Evolutionary conservation across 768 basidiomycete species (phyloP).

Genomic region (Tylopilus vinaceipallidus): DNA sequence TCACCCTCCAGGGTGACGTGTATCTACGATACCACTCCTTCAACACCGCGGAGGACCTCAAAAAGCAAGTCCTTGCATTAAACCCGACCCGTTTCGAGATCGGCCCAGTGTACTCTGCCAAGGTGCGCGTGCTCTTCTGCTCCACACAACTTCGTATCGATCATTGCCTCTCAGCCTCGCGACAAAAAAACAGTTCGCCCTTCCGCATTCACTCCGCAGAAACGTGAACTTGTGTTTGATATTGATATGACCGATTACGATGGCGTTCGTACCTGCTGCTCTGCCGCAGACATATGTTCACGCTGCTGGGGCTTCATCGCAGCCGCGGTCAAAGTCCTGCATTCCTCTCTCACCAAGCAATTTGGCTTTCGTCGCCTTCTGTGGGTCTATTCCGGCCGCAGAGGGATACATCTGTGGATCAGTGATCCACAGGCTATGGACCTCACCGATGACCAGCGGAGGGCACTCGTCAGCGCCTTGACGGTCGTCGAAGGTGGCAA

Average conservation of each 20-base stretch:
- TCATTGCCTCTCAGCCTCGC: conserved; percentile 55
- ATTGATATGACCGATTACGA: conserved; percentile 99
- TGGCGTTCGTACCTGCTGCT: conserved; percentile 91
- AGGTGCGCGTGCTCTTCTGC: conserved; percentile 51
- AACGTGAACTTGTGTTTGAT: conserved; percentile 96
- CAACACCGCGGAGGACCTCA: conserved; percentile 79
- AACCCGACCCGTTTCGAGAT: conserved; percentile 97
- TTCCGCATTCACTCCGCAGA: conserved; percentile 65
- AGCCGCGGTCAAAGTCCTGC: conserved; percentile 85
- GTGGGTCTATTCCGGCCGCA: conserved; percentile 98
- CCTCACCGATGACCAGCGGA: conserved; percentile 88
- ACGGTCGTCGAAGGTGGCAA: conserved; percentile 81
- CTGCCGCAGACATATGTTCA: conserved; percentile 84
- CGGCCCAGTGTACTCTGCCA: conserved; percentile 86
- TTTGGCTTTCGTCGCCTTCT: conserved; percentile 89
- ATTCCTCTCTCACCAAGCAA: conserved; percentile 75
- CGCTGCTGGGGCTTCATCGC: conserved; percentile 96
- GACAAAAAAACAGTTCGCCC: conserved; percentile 83
- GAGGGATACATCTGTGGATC: conserved; percentile 98
- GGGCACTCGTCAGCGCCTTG: conserved; percentile 82
- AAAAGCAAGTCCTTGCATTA: conserved; percentile 79
- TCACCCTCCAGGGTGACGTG: conserved; percentile 86
- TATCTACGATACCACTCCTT: conserved; percentile 97
- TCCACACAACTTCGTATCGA: conserved; percentile 1
- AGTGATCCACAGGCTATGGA: conserved; percentile 86